These are phyloP conservation scores for Phellopilus nigrolimitatus DNA, from an alignment of 1,284 basidiomycete species.

Conservation along the genomic window DNA sequence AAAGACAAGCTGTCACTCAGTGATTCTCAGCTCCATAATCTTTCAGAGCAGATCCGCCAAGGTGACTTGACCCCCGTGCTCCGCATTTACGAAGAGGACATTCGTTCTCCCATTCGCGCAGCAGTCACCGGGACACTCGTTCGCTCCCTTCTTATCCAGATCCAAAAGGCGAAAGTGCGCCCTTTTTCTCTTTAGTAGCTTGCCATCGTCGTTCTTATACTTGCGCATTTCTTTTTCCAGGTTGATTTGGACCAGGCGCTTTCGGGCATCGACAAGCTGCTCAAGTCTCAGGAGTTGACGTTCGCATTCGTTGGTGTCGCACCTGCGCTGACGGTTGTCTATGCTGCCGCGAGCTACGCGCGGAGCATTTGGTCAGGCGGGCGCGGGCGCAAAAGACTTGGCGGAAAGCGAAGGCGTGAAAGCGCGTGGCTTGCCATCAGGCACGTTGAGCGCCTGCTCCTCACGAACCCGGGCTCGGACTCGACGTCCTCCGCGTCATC, in stretches of 20 bases:
- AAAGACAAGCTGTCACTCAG: constrained; percentile 71
- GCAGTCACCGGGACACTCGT: constrained; percentile 80
- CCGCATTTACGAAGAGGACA: constrained; percentile 88
- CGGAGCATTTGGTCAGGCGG: constrained; percentile 45
- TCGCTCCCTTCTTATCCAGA: constrained; percentile 85
- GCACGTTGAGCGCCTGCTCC: constrained; percentile 64
- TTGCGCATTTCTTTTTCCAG: constrained; percentile 35
- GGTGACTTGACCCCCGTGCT: constrained; percentile 91
- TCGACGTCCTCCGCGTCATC: too few relatives aligned
- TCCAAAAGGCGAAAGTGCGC: constrained; percentile 91
- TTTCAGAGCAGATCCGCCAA: constrained; percentile 64
- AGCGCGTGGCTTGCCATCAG: constrained; percentile 63
- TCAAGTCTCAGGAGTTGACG: constrained; percentile 93
- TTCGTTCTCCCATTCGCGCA: constrained; percentile 81
- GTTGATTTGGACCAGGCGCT: constrained; percentile 90
- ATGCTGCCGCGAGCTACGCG: constrained; percentile 57
- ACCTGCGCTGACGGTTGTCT: constrained; percentile 81
- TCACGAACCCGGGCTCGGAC: constrained; percentile 38
- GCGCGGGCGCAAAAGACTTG: constrained; percentile 44
- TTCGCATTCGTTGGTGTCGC: constrained; percentile 98
- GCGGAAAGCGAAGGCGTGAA: constrained; percentile 43
- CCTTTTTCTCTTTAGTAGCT: background rate
- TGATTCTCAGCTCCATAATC: constrained; percentile 53
- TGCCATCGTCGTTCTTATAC: background rate
- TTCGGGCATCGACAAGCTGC: constrained; percentile 83